A percentile compares a stretch with the other conserved stretches of the same genome.
Conservation (phyloP, 2,329 filamentous ascomycete species). For the Fusarium incarnatum region DNA sequence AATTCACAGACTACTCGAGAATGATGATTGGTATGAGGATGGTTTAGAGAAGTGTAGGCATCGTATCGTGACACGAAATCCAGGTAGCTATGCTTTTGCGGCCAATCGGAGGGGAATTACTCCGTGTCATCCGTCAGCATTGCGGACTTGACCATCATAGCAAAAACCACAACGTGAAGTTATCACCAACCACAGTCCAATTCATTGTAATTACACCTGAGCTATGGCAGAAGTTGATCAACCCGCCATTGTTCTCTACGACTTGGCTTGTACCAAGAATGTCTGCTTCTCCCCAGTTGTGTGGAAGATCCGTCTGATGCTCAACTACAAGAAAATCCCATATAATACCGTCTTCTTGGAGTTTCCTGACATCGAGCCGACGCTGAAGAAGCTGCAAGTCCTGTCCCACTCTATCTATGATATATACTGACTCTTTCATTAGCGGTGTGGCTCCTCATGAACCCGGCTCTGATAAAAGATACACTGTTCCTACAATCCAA, state of each 20-base stretch:
- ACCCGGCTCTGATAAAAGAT: neutral
- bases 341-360: conserved; percentile 18
- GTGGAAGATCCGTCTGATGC: conserved; percentile 20
- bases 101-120: neutral
- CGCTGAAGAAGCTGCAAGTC: neutral
- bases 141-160: fast-evolving
- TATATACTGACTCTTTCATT: fast-evolving
- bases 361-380: conserved; percentile 17
- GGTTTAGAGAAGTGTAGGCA: fast-evolving
- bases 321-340: conserved; percentile 18
- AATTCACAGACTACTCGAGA: fast-evolving
- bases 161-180: too few relatives aligned
- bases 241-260: neutral
- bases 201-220: fast-evolving
- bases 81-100: fast-evolving
- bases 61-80: neutral
- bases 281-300: conserved; percentile 15
- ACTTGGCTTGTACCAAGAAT: conserved; percentile 18
- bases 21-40: neutral
- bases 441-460: neutral
- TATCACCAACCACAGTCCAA: fast-evolving
- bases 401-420: fast-evolving
- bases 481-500: conserved; percentile 17
- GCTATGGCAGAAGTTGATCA: neutral
- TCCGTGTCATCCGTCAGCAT: neutral